Evolutionary conservation across 2,329 filamentous ascomycete genomes (phyloP).

Genomic region (Fusarium pseudonygamai): DNA sequence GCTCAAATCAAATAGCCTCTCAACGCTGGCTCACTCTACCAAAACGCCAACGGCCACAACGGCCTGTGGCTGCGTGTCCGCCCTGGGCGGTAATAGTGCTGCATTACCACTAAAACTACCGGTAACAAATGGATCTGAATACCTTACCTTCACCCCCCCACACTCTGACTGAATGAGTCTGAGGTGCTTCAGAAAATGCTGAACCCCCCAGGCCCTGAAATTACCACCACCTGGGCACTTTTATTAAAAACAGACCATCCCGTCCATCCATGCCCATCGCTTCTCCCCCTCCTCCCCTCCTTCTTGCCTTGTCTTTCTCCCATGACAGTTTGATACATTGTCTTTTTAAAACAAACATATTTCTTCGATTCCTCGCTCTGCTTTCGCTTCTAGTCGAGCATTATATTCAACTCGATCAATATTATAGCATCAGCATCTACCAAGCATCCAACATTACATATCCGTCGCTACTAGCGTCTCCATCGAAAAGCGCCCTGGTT

Average conservation of each 20-base stretch:
- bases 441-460: slow-evolving; percentile 11
- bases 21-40: not conserved
- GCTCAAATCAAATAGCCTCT: not conserved
- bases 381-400: slow-evolving; percentile 25
- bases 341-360: slow-evolving; percentile 28
- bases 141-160: slow-evolving; percentile 16
- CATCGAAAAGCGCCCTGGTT: slow-evolving; percentile 30
- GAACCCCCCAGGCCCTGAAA: slow-evolving; percentile 35
- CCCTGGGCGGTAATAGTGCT: slow-evolving; percentile 18
- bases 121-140: slow-evolving; percentile 5
- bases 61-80: slow-evolving; percentile 14
- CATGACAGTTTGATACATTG: slow-evolving; percentile 39
- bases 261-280: slow-evolving; percentile 39
- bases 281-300: slow-evolving; percentile 42
- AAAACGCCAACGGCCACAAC: slow-evolving; percentile 15
- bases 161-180: not conserved
- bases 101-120: slow-evolving; percentile 22
- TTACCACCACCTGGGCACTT: slow-evolving; percentile 39
- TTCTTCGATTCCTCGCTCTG: slow-evolving; percentile 23
- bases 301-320: slow-evolving; percentile 35
- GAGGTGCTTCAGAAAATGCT: slow-evolving; percentile 12
- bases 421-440: slow-evolving; percentile 1
- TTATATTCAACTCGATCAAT: slow-evolving; percentile 6
- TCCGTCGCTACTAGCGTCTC: slow-evolving; percentile 26
- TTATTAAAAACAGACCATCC: slow-evolving; percentile 46